Base-by-base conservation (phyloP, 306 rosid species). In the Chamaecrista fasciculata region DNA sequence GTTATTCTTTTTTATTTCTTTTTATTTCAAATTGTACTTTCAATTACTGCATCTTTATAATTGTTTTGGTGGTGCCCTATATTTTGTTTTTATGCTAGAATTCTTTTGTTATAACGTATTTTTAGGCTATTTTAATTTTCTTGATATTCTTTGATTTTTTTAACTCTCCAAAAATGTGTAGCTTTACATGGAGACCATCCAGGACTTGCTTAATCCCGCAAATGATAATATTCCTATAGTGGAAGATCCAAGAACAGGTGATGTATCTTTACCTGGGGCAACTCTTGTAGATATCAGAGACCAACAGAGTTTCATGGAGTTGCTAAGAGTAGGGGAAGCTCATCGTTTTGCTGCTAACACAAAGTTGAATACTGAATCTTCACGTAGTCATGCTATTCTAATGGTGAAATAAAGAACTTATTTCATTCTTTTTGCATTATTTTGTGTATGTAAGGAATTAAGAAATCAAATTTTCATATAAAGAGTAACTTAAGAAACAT, bases 141-240 rank as follows among this genome's bases (percentile, higher is more conserved):
- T 19, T 61, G 31, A 61, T 52, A 49, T n/a, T 65, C 44, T 69
- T 20, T 70, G 40, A 73, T 67, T 28, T 74, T 56, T 70, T 48
- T 19, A 62, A 51, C 36, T 65, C 46, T 16, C 31, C 44, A 64
- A 77, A 64, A 71, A 36, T 50, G 31, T 85, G 76, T 78, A 94
- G 98, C 96, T 94, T 75, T 94, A 94, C 80, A 88, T 94, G 97
- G 97, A 94, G 82, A 79, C 94, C 56, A 78, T 94, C 31, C 98
- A 94, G 75, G 98, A 94, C 73, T 78, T 94, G 82, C 96, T 94
- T 64, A 81, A 94, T 81, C 98, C 97, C 11, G 74, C 84, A 56
- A 90, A 88, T 82, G 98, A 90, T 80, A 90, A 88, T 74, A 94
- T 94, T 65, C 90, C 94, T 16, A 80, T 94, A 49, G 92, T 94